Evolutionary conservation across 1,284 basidiomycete species (phyloP).

Genomic region (Porodaedalea pini): DNA sequence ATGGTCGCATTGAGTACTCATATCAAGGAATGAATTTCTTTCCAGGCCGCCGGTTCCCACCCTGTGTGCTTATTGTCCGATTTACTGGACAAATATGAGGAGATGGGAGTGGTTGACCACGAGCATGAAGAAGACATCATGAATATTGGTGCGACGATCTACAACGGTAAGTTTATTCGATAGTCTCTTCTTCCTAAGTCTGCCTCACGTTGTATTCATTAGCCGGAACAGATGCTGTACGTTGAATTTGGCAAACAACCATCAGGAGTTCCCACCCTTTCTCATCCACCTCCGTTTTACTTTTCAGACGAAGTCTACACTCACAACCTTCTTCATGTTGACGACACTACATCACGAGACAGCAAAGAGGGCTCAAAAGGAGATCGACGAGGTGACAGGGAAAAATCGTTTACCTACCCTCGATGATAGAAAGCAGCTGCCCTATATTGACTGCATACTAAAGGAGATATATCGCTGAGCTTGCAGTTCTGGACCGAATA

Average conservation of each 20-base stretch:
- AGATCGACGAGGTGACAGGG: constrained; percentile 11
- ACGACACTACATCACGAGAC: constrained; percentile 9
- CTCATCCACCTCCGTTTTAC: too few relatives aligned
- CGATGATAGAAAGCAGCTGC: constrained; percentile 25
- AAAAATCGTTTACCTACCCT: constrained; percentile 27
- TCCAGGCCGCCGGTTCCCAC: neutral
- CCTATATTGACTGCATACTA: constrained; percentile 30
- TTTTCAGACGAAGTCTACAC: neutral
- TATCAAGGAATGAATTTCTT: neutral
- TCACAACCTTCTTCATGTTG: constrained; percentile 9
- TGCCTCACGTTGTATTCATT: neutral
- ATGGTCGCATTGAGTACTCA: neutral
- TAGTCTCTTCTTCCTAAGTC: too few relatives aligned
- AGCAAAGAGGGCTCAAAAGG: constrained; percentile 10
- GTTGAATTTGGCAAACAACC: neutral
- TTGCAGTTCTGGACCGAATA: neutral
- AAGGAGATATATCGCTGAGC: constrained; percentile 30
- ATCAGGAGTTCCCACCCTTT: neutral
- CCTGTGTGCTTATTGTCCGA: neutral
- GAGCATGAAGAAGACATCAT: constrained; percentile 11
- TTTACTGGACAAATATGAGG: constrained; percentile 12
- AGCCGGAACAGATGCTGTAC: constrained; percentile 3
- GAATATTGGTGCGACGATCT: neutral
- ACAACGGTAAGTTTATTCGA: constrained; percentile 4
- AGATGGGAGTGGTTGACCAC: neutral